These are phyloP conservation scores for Apiotrichum montevideense DNA, from an alignment of 1,284 basidiomycete genomes.

Conservation along the genomic window DNA sequence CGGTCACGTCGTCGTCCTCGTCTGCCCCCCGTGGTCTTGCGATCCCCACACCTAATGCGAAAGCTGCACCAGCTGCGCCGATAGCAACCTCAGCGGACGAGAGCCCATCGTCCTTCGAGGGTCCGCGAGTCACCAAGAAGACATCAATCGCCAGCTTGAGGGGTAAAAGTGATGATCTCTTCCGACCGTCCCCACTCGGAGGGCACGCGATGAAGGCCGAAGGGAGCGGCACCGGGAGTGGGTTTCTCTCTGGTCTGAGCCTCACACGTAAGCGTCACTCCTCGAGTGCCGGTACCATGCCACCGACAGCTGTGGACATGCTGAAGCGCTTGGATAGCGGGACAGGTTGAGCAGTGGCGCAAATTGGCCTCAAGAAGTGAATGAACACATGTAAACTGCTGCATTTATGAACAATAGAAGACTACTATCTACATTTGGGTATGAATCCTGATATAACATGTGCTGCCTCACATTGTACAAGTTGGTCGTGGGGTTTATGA, in stretches of 20 bases:
- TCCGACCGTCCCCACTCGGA: slow-evolving; percentile 7
- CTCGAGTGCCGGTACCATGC: background rate
- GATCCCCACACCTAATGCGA: slow-evolving; percentile 13
- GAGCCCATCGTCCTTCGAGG: slow-evolving; percentile 6
- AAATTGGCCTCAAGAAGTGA: background rate
- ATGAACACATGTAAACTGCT: no score
- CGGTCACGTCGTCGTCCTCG: slow-evolving; percentile 24
- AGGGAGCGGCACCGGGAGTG: background rate
- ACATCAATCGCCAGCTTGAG: slow-evolving; percentile 5
- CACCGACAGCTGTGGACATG: slow-evolving; percentile 12
- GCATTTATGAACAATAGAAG: no score
- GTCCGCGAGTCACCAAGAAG: slow-evolving; percentile 5
- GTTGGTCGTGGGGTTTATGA: no score
- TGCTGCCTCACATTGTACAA: no score
- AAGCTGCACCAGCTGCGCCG: slow-evolving; percentile 31
- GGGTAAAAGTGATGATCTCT: background rate
- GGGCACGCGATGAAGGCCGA: background rate
- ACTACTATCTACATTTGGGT: no score
- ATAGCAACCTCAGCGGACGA: slow-evolving; percentile 25
- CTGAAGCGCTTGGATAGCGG: slow-evolving; percentile 10
- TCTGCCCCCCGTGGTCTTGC: slow-evolving; percentile 23
- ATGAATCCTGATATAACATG: no score
- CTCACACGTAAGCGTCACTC: slow-evolving; percentile 12
- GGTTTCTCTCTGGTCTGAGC: slow-evolving; percentile 13
- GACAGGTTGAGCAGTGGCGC: background rate